Evolutionary conservation across 148 eudicot genomes (phyloP).

Genomic region (Chenopodium quinoa): DNA sequence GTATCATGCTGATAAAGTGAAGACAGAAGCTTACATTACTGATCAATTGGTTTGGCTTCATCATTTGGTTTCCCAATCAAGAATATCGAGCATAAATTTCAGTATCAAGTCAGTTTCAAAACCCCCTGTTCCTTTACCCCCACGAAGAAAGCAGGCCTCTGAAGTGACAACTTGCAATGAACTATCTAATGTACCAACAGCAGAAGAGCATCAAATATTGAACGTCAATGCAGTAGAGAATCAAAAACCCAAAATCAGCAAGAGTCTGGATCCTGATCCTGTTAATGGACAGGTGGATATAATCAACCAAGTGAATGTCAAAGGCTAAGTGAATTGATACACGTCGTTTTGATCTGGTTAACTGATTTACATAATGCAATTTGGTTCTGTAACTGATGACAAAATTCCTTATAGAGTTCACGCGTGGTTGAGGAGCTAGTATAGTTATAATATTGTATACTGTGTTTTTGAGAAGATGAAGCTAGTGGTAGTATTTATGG

Average conservation of each 20-base stretch:
- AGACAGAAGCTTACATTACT: slow-evolving; percentile 66
- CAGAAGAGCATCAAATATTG: slow-evolving; percentile 31
- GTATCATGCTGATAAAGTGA: slow-evolving; percentile 75
- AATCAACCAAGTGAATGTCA: slow-evolving; percentile 22
- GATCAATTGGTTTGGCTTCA: slow-evolving; percentile 81
- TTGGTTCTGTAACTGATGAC: neutral
- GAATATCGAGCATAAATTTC: slow-evolving; percentile 28
- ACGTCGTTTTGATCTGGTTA: neutral
- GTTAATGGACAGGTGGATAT: slow-evolving; percentile 2
- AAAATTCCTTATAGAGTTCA: neutral
- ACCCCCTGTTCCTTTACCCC: slow-evolving; percentile 26
- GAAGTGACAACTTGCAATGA: neutral
- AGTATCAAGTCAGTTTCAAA: slow-evolving; percentile 24
- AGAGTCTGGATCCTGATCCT: slow-evolving; percentile 27
- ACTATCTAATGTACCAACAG: slow-evolving; percentile 19
- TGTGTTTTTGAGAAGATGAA: neutral
- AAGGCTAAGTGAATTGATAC: neutral
- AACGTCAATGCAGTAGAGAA: slow-evolving; percentile 11
- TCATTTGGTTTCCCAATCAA: slow-evolving; percentile 45
- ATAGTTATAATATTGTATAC: neutral
- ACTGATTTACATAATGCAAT: neutral
- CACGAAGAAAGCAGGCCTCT: slow-evolving; percentile 17
- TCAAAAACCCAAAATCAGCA: slow-evolving; percentile 16
- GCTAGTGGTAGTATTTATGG: neutral
- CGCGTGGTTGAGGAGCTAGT: neutral